Evolutionary conservation across 371 early-diverging fungal genomes (phyloP).

Genomic region (Vairimorpha ceranae): DNA sequence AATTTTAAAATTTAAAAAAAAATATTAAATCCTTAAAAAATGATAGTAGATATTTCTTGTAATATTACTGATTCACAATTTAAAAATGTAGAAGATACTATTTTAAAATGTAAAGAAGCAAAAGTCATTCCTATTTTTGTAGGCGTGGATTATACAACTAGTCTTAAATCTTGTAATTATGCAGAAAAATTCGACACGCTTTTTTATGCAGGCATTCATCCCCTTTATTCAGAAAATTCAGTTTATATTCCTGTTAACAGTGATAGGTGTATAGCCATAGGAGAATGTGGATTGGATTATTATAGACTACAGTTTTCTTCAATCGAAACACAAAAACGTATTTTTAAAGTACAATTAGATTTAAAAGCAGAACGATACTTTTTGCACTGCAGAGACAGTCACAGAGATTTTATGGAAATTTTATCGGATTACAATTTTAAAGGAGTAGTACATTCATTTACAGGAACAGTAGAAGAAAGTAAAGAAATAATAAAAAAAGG

Average conservation of each 20-base stretch:
- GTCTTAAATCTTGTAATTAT: slow-evolving; percentile 23
- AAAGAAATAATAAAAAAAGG: slow-evolving; percentile 68
- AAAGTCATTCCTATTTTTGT: slow-evolving; percentile 55
- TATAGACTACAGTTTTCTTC: slow-evolving; percentile 62
- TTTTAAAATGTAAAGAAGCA: slow-evolving; percentile 20
- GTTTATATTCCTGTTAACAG: slow-evolving; percentile 62
- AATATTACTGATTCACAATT: slow-evolving; percentile 48
- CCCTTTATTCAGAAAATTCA: slow-evolving; percentile 28
- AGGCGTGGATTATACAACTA: slow-evolving; percentile 40
- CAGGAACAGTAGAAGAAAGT: slow-evolving; percentile 73
- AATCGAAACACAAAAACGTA: slow-evolving; percentile 60
- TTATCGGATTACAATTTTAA: slow-evolving; percentile 45
- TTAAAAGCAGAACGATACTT: slow-evolving; percentile 58
- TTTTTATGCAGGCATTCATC: slow-evolving; percentile 59
- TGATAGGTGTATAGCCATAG: slow-evolving; percentile 68
- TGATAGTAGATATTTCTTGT: slow-evolving; percentile 58
- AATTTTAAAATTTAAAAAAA: not conserved
- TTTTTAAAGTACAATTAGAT: slow-evolving; percentile 64
- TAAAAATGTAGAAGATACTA: slow-evolving; percentile 35
- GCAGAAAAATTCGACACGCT: slow-evolving; percentile 49
- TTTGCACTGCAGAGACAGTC: slow-evolving; percentile 64
- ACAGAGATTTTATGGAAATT: slow-evolving; percentile 63
- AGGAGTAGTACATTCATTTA: slow-evolving; percentile 88
- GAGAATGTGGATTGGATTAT: slow-evolving; percentile 67
- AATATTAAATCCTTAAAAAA: not conserved